phyloP scores from a whole-genome alignment of 1,139 yeast species.

The Candida tropicalis region DNA sequence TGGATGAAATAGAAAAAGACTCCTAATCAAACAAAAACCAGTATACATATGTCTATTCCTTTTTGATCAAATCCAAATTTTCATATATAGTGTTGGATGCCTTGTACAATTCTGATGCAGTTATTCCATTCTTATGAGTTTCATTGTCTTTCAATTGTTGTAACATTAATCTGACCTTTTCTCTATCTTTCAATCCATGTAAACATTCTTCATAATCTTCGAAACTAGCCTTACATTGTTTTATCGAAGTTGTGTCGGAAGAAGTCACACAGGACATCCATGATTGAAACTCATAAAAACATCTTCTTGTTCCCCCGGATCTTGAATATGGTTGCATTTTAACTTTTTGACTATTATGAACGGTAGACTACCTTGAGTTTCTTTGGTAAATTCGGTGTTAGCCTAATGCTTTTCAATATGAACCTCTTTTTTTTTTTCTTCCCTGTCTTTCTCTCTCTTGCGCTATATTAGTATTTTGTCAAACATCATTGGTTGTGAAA shows the following conservation, averaged over 20 bases:
- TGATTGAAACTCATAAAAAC: conserved; percentile 53
- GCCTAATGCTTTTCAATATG: neutral
- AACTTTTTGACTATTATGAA: conserved; percentile 1
- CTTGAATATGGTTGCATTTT: conserved; percentile 53
- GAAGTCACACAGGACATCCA: conserved; percentile 50
- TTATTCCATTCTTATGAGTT: conserved; percentile 40
- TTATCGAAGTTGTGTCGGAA: conserved; percentile 45
- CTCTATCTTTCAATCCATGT: conserved; percentile 53
- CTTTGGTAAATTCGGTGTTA: too few relatives aligned
- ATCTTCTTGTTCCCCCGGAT: conserved; percentile 53
- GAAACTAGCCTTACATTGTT: conserved; percentile 47
- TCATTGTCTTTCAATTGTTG: conserved; percentile 52
- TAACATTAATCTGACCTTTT: conserved; percentile 47
- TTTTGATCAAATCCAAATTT: conserved; percentile 46
- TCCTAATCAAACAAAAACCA: too few relatives aligned
- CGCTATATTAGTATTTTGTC: conserved; percentile 1
- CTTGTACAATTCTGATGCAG: conserved; percentile 48
- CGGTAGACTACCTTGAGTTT: neutral
- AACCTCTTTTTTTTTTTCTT: neutral
- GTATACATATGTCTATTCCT: conserved; percentile 13
- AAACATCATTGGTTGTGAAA: conserved; percentile 4
- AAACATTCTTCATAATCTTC: conserved; percentile 54
- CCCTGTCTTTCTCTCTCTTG: neutral
- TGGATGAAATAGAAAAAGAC: too few relatives aligned
- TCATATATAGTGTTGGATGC: conserved; percentile 47